Base-by-base conservation (phyloP, 2,329 filamentous ascomycete genomes). In the Pezicula rhizophila region DNA sequence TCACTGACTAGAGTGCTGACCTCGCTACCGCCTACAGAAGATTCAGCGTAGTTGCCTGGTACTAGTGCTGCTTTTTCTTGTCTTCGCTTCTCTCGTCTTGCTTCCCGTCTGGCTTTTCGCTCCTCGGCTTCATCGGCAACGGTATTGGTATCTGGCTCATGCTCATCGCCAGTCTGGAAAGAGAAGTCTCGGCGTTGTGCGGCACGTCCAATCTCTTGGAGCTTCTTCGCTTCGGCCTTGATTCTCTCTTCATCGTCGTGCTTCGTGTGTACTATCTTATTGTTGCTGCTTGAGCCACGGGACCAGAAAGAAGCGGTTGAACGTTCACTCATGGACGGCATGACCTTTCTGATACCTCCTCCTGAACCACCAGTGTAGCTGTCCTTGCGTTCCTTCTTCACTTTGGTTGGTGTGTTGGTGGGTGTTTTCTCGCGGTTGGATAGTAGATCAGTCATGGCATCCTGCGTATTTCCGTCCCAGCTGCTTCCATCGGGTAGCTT, bases 381-480 rank as follows among this genome's bases (percentile, higher is more conserved):
- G 25, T 63, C 57, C 7, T 55, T 58, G 15, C 52, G 48, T 35
- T 61, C 55, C 46, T 60, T 63, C 42, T 47, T 49, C 23, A 42
- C 25, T 28, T 59, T 63, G 2, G 70, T 71, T 0, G 77, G 77
- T 51, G 73, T 80, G 65, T 60, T 72, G 47, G 76, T 79, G 1
- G 78, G 79, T 54, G 75, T 79, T 61, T 68, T 68, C 68, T 84
- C 74, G 60, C 75, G 71, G 66, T 82, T 73, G 48, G 69, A 70
- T 47, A 84, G 75, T 35, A 85, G 73, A 55, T 87, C 78, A 3
- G 52, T 57, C 10, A 46, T 47, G 45, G 59, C 78, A 34, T 82
- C 80, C n/a, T 74, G 78, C 31, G 82, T 82, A 11, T 75, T 79
- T 40, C 87, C 88, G 63, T 95, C 87, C 77, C 89, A 95, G 56